Evolutionary conservation across 129 eudicot genomes (phyloP).

Genomic region (carrot (Daucus carota)): DH1_v3.0 NC_030382.2:48765501-48766000

Average conservation of each 20-base stretch:
- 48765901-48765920: neutral
- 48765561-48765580: too few species aligned
- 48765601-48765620: too few species aligned
- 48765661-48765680: neutral
- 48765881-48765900: neutral
- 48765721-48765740: neutral
- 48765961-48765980: neutral
- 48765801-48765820: neutral
- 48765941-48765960: neutral
- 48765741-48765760: neutral
- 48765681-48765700: neutral
- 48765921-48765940: conserved; percentile 7
- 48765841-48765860: neutral
- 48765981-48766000: neutral
- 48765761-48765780: neutral
- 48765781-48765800: neutral
- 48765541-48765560: too few species aligned
- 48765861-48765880: neutral
- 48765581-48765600: too few species aligned
- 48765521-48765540: neutral
- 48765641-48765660: neutral
- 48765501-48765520: neutral
- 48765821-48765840: neutral
- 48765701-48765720: neutral
- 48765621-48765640: neutral